Conservation (phyloP, 2,329 filamentous ascomycete genomes). For the Ophiostoma novo-ulmi region DNA sequence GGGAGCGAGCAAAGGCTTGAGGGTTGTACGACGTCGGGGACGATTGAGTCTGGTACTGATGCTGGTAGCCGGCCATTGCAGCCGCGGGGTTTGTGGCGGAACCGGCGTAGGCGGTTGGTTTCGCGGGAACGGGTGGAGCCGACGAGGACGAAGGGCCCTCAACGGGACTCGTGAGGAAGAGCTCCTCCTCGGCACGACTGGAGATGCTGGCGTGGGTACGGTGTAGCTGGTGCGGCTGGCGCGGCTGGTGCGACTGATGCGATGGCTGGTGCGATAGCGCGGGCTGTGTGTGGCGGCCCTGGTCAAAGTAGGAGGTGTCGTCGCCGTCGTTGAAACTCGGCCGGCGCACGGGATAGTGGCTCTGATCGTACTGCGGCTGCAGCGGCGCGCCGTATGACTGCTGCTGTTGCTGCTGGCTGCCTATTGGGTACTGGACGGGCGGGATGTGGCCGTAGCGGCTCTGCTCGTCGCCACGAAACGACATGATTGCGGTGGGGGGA, state of each 20-base stretch:
- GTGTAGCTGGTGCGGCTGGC: slow-evolving; percentile 19
- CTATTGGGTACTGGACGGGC: slow-evolving; percentile 58
- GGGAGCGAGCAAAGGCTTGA: slow-evolving; percentile 54
- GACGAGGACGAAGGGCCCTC: slow-evolving; percentile 29
- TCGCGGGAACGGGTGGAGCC: slow-evolving; percentile 28
- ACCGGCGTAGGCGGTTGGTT: slow-evolving; percentile 37
- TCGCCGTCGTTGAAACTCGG: slow-evolving; percentile 74
- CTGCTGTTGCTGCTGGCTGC: slow-evolving; percentile 33
- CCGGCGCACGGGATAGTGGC: slow-evolving; percentile 46
- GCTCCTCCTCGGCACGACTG: slow-evolving; percentile 50
- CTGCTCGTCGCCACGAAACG: slow-evolving; percentile 58
- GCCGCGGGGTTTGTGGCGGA: slow-evolving; percentile 32
- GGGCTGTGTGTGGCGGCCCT: slow-evolving; percentile 26
- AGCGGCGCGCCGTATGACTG: slow-evolving; percentile 19
- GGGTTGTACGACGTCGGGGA: slow-evolving; percentile 63
- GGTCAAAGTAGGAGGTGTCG: slow-evolving; percentile 54
- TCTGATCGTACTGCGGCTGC: slow-evolving; percentile 32
- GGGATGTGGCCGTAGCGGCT: slow-evolving; percentile 62
- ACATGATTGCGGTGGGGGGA: slow-evolving; percentile 43
- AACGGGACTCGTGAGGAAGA: slow-evolving; percentile 54
- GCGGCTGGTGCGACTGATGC: neutral
- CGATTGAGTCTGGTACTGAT: slow-evolving; percentile 45
- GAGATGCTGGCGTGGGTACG: slow-evolving; percentile 19
- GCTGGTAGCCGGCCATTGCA: slow-evolving; percentile 46
- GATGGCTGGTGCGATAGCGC: neutral